phyloP scores from a whole-genome alignment of 2,329 filamentous ascomycete genomes.

The Hymenotorrendiella dingleyae region DNA sequence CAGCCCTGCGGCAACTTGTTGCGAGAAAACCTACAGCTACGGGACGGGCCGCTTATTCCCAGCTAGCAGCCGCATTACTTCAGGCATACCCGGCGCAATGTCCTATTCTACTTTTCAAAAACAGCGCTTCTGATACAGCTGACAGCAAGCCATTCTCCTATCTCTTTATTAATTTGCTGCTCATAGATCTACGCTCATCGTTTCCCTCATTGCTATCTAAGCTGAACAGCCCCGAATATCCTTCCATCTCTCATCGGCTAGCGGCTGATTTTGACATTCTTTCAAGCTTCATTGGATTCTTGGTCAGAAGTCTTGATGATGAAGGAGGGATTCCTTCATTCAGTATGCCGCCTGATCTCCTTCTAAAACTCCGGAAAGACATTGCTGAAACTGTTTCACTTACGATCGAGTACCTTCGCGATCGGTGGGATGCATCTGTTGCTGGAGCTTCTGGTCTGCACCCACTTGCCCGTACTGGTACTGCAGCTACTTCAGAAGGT shows the following conservation, averaged over 20 bases:
- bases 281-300: conserved; percentile 51
- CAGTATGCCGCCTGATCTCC: conserved; percentile 49
- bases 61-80: conserved; percentile 51
- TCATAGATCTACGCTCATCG: conserved; percentile 60
- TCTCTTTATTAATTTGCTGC: conserved; percentile 56
- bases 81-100: conserved; percentile 45
- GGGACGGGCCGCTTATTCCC: conserved; percentile 53
- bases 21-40: conserved; percentile 47
- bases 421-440: conserved; percentile 63
- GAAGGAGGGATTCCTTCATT: conserved; percentile 31
- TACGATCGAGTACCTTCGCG: conserved; percentile 59
- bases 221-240: conserved; percentile 50
- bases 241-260: conserved; percentile 44
- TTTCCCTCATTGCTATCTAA: conserved; percentile 53
- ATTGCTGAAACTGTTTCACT: conserved; percentile 59
- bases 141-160: conserved; percentile 52
- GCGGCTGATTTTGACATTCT: conserved; percentile 58
- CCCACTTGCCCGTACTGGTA: conserved; percentile 44
- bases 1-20: conserved; percentile 48
- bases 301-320: conserved; percentile 49
- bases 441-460: conserved; percentile 57
- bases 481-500: conserved; percentile 40
- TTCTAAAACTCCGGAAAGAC: conserved; percentile 54
- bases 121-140: conserved; percentile 23
- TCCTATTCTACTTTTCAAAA: conserved; percentile 47